phyloP scores from a whole-genome alignment of 176 grass and related monocot genomes.

The Tillandsia leiboldiana region DNA sequence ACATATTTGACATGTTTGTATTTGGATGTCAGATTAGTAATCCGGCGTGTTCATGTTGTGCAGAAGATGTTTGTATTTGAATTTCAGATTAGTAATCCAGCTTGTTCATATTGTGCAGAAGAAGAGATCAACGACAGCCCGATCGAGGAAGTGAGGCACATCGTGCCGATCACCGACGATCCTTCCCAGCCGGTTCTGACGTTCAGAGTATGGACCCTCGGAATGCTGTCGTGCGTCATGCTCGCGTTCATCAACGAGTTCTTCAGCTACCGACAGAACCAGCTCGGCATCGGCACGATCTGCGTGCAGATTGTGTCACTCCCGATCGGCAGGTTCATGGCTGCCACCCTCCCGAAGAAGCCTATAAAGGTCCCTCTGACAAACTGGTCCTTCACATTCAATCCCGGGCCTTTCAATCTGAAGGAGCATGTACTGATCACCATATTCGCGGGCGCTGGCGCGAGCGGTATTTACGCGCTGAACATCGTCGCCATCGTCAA shows the following conservation, averaged over 20 bases:
- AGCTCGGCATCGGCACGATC: slow-evolving; percentile 49
- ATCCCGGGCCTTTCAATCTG: slow-evolving; percentile 58
- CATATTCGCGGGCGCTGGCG: slow-evolving; percentile 51
- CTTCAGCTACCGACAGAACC: slow-evolving; percentile 60
- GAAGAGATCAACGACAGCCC: slow-evolving; percentile 59
- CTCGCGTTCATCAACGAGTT: slow-evolving; percentile 84
- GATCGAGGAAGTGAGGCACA: slow-evolving; percentile 73
- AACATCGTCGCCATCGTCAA: slow-evolving; percentile 75
- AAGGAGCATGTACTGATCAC: slow-evolving; percentile 69
- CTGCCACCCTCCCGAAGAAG: slow-evolving; percentile 25
- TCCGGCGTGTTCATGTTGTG: too few species aligned
- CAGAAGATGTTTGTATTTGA: too few species aligned
- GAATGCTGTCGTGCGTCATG: slow-evolving; percentile 43
- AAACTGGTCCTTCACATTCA: slow-evolving; percentile 42
- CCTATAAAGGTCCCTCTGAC: slow-evolving; percentile 12
- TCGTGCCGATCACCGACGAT: slow-evolving; percentile 50
- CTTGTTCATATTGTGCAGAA: neutral
- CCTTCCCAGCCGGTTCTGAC: slow-evolving; percentile 52
- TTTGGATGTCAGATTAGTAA: too few species aligned
- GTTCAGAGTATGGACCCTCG: slow-evolving; percentile 62
- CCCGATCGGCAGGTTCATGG: slow-evolving; percentile 58
- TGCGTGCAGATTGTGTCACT: slow-evolving; percentile 49
- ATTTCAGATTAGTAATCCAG: too few species aligned
- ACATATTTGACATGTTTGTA: too few species aligned
- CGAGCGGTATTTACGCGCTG: slow-evolving; percentile 45